A percentile compares a stretch with the other conserved stretches of the same genome.
These are phyloP conservation scores for Pseudozyma sp. DNA, from an alignment of 1,284 basidiomycete genomes.

Conservation along the genomic window DNA sequence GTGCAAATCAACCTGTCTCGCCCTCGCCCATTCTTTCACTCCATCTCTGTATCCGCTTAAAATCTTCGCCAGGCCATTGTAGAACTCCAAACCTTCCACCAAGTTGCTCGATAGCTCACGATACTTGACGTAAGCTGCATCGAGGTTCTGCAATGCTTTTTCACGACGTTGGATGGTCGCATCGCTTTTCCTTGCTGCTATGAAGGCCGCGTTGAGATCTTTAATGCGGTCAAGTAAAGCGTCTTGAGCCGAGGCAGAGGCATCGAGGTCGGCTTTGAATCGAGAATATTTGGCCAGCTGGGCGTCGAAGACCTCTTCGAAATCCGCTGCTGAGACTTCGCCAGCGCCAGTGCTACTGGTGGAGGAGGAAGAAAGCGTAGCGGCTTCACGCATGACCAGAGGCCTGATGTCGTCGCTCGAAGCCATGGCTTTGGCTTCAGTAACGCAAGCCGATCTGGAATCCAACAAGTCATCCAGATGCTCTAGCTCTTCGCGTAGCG, in stretches of 20 bases:
- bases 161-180: constrained; percentile 84
- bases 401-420: constrained; percentile 81
- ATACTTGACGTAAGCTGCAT: constrained; percentile 88
- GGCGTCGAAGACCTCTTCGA: constrained; percentile 81
- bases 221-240: constrained; percentile 78
- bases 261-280: constrained; percentile 77
- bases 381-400: constrained; percentile 77
- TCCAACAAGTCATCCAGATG: constrained; percentile 79
- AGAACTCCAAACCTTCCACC: constrained; percentile 81
- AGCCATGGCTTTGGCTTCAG: constrained; percentile 77
- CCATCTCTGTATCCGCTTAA: constrained; percentile 47
- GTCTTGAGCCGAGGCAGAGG: constrained; percentile 76
- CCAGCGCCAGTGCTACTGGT: constrained; percentile 70
- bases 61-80: constrained; percentile 55
- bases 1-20: constrained; percentile 47
- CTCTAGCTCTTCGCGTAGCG: constrained; percentile 82
- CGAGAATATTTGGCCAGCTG: constrained; percentile 85
- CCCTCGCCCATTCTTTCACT: constrained; percentile 51
- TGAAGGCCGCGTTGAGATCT: constrained; percentile 81
- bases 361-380: constrained; percentile 66
- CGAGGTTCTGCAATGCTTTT: constrained; percentile 84
- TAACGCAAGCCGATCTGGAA: constrained; percentile 73
- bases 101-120: constrained; percentile 85
- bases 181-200: constrained; percentile 83
- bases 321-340: constrained; percentile 72